These are phyloP conservation scores for Colletotrichum siamense DNA, from an alignment of 2,329 filamentous ascomycete species.

Conservation along the genomic window DNA sequence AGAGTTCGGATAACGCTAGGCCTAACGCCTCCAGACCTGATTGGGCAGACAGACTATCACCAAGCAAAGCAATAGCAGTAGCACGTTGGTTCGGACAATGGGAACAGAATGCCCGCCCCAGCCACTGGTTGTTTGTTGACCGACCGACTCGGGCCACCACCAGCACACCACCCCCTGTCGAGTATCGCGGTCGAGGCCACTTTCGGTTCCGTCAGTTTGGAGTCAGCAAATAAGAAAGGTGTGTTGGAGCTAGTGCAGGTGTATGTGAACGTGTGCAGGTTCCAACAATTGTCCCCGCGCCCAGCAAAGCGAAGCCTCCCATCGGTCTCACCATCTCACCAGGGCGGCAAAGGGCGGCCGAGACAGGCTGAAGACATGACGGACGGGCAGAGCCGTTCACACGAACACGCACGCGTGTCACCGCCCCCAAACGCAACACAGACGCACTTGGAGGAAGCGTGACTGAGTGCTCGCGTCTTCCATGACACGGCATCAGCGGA, in stretches of 20 bases:
- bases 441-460: background rate
- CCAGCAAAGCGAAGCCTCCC: background rate
- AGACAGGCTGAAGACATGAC: background rate
- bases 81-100: background rate
- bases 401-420: background rate
- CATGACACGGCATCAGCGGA: conserved; percentile 4
- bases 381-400: conserved; percentile 11
- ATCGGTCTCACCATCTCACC: background rate
- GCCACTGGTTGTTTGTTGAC: background rate
- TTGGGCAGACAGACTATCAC: background rate
- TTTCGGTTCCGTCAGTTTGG: background rate
- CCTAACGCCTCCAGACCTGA: background rate
- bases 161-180: background rate
- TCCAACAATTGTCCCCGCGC: background rate
- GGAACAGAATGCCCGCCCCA: background rate
- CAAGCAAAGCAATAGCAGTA: background rate
- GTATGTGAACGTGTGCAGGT: background rate
- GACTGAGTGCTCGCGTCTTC: conserved; percentile 1
- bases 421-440: background rate
- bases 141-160: background rate
- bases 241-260: background rate
- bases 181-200: background rate
- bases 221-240: background rate
- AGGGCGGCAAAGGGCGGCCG: conserved; percentile 7
- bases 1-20: background rate